Evolutionary conservation across 2,329 filamentous ascomycete genomes (phyloP).

Genomic region (Hirsutella thompsonii): DNA sequence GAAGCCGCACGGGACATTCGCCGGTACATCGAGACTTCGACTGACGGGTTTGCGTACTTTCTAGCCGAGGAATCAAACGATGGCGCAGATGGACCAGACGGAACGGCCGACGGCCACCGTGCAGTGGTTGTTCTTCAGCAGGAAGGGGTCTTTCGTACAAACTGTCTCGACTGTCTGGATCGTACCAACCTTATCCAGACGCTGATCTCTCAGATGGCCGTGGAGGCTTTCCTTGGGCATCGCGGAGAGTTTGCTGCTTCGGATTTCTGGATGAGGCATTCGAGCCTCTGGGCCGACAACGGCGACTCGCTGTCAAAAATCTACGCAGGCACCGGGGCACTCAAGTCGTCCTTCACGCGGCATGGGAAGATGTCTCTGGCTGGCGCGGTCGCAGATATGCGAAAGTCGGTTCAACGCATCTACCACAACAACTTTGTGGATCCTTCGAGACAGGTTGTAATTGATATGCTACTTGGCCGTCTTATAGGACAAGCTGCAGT

Average conservation of each 20-base stretch:
- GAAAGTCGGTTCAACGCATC: conserved; percentile 85
- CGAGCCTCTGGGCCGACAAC: conserved; percentile 92
- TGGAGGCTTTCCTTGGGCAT: conserved; percentile 72
- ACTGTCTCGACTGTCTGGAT: conserved; percentile 92
- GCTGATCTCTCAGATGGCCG: conserved; percentile 84
- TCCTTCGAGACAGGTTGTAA: conserved; percentile 83
- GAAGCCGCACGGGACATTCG: conserved; percentile 81
- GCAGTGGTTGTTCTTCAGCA: conserved; percentile 71
- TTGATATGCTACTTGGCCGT: conserved; percentile 81
- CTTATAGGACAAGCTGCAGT: conserved; percentile 75
- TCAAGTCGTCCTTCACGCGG: conserved; percentile 91
- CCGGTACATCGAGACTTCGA: conserved; percentile 62
- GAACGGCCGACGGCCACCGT: conserved; percentile 22
- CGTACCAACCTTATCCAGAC: conserved; percentile 94
- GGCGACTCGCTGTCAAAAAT: conserved; percentile 89
- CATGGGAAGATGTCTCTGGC: conserved; percentile 92
- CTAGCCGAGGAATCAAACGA: conserved; percentile 62
- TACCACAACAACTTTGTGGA: conserved; percentile 98
- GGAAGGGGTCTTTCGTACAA: conserved; percentile 90
- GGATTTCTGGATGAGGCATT: conserved; percentile 88
- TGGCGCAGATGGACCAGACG: conserved; percentile 22
- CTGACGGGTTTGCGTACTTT: conserved; percentile 86
- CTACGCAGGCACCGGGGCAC: conserved; percentile 87
- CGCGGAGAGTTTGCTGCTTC: conserved; percentile 53
- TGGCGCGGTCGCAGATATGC: conserved; percentile 84